Base-by-base conservation (phyloP, 1,284 basidiomycete species). In the Rhodotorula sp. region DNA sequence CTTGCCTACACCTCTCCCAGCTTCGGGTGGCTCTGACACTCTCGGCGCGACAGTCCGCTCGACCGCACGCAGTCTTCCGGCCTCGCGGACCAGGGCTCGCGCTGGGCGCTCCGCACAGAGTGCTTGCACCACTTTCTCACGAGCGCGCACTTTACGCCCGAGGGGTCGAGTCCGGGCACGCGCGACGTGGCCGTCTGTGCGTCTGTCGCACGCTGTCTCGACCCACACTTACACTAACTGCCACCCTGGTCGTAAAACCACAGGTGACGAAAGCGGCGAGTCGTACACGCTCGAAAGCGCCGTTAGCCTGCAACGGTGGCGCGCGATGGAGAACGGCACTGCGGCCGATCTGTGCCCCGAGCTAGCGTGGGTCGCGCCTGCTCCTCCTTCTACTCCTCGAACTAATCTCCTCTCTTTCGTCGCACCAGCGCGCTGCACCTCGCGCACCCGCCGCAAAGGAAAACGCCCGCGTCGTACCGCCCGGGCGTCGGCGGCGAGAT, bases 101-200 rank as follows among this genome's bases (percentile, higher is more conserved):
- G 65, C 12, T 44, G 34, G 49, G 9, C n/a, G 34, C 42, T 60
- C 12, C 65, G 65, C n/a, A 60, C 53, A 10, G 65, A 53, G 8
- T 66, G 65, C 44, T 48, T 66, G 12, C n/a, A 25, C 21, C 56
- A 66, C 27, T 46, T 66, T 14, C 59, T 61, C 21, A 9, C 42
- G 12, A 12, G 12, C 17, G n/a, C 52, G 16, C 17, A 9, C 23
- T 62, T 62, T 4, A 23, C 41, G 41, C 13, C 16, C 14, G 61
- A 62, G 12, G 55, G 7, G 10, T 46, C 61, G 42, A 63, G 61
- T 10, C 52, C 52, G 16, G 34, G 44, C 14, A 21, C 21, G 21
- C 19, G 17, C 10, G 10, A 45, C 8, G 52, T 63, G 4, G 61
- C 61, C n/a, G 52, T 63, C 13, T 63, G 61, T 63, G 44, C 34